Evolutionary conservation across 1,284 basidiomycete species (phyloP).

Genomic region (Cutaneotrichosporon sp.): DNA sequence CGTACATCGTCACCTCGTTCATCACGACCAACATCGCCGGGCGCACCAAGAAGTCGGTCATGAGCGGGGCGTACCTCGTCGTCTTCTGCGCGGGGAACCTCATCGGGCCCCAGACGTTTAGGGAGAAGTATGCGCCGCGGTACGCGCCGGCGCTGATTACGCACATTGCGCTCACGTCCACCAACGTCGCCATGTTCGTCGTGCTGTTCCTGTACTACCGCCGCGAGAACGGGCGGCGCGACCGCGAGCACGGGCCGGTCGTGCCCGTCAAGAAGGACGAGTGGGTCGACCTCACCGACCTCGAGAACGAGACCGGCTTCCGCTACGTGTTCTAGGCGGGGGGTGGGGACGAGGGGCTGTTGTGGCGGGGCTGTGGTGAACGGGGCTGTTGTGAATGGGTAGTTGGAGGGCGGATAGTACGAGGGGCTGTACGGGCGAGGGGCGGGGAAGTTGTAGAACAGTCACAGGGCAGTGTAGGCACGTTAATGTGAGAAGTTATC

Average conservation of each 20-base stretch:
- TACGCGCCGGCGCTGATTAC: conserved; percentile 10
- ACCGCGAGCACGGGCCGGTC: neutral
- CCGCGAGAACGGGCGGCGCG: neutral
- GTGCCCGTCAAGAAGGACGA: neutral
- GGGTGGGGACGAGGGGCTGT: no score
- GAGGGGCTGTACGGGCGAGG: no score
- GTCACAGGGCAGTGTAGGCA: no score
- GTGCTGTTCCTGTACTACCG: neutral
- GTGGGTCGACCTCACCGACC: neutral
- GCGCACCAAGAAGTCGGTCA: conserved; percentile 30
- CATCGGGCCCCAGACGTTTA: conserved; percentile 20
- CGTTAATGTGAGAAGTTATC: no score
- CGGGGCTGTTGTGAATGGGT: no score
- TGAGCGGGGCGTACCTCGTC: conserved; percentile 19
- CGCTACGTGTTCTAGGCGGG: no score
- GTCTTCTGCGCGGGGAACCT: conserved; percentile 18
- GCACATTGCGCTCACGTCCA: neutral
- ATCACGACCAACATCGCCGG: conserved; percentile 21
- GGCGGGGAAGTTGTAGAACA: no score
- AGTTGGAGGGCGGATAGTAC: no score
- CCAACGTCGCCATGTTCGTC: neutral
- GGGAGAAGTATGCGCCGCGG: conserved; percentile 3
- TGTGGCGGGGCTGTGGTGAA: no score
- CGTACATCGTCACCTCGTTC: neutral
- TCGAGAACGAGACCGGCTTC: no score